Percentiles rank a stretch among this genome's conserved stretches.
These are phyloP conservation scores for Nakataea oryzae DNA, from an alignment of 2,329 filamentous ascomycete species.

Conservation along the genomic window DNA sequence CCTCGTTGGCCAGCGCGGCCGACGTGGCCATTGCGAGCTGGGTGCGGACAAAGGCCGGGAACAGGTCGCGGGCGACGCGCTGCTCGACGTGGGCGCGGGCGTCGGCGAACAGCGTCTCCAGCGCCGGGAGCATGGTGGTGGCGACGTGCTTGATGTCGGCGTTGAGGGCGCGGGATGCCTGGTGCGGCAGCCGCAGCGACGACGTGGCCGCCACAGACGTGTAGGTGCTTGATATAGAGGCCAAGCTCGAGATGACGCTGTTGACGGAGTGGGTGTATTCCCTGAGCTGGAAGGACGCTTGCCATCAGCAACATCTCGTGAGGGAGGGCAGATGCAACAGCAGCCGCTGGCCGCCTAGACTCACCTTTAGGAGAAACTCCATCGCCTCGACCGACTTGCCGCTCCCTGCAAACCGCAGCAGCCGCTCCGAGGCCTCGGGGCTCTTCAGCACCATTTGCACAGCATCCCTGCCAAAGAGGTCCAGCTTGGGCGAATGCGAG, in stretches of 20 bases:
- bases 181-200: constrained; percentile 29
- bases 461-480: constrained; percentile 38
- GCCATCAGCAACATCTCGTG: neutral
- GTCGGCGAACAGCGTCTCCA: constrained; percentile 29
- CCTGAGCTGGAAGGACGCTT: constrained; percentile 28
- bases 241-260: constrained; percentile 25
- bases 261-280: constrained; percentile 30
- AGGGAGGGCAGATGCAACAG: neutral
- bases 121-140: constrained; percentile 29
- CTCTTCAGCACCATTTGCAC: constrained; percentile 40
- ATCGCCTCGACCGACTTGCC: constrained; percentile 36
- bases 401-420: constrained; percentile 38
- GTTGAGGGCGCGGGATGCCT: constrained; percentile 28
- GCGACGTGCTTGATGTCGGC: constrained; percentile 35
- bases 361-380: constrained; percentile 37
- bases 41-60: constrained; percentile 37
- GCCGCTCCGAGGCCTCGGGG: constrained; percentile 30
- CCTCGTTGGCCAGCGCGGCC: constrained; percentile 28
- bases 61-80: constrained; percentile 30
- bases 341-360: neutral
- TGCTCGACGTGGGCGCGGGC: constrained; percentile 28
- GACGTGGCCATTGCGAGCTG: constrained; percentile 34
- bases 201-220: constrained; percentile 26
- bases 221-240: constrained; percentile 21
- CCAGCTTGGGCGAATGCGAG: constrained; percentile 20